These are phyloP conservation scores for Rhodomyrtus tomentosa DNA, from an alignment of 345 rosid genomes.

Conservation along the genomic window DNA sequence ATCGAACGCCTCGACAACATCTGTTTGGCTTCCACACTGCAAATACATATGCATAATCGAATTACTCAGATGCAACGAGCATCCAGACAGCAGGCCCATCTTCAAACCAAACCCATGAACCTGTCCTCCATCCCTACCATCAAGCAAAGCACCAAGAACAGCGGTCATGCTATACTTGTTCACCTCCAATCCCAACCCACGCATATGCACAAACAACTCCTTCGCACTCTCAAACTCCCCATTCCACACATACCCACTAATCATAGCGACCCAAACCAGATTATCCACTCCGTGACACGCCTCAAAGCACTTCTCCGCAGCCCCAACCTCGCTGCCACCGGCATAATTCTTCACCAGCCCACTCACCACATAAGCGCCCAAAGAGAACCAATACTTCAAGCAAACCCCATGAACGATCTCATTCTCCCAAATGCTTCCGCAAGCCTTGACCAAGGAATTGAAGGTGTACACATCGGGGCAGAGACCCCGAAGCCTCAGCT, in stretches of 20 bases:
- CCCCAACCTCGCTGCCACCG: constrained; percentile 14
- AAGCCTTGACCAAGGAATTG: constrained; percentile 23
- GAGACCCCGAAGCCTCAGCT: constrained; percentile 16
- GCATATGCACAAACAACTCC: constrained; percentile 14
- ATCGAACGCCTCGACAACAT: constrained; percentile 22
- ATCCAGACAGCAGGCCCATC: constrained; percentile 15
- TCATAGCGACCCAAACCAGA: constrained; percentile 21
- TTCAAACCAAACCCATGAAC: constrained; percentile 29
- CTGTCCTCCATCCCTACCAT: constrained; percentile 23
- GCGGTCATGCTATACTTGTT: constrained; percentile 31
- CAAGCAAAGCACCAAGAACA: constrained; percentile 17
- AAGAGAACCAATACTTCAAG: constrained; percentile 16
- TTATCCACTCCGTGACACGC: constrained; percentile 22
- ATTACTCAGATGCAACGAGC: constrained; percentile 23
- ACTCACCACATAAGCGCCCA: constrained; percentile 16
- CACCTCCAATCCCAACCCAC: constrained; percentile 17
- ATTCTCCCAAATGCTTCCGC: constrained; percentile 10
- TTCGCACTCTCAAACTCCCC: constrained; percentile 17
- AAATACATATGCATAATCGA: constrained; percentile 25
- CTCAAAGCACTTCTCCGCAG: constrained; percentile 28
- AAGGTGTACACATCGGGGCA: constrained; percentile 21
- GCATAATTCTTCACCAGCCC: constrained; percentile 33
- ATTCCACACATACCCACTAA: constrained; percentile 26
- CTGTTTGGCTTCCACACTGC: constrained; percentile 9
- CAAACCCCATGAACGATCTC: constrained; percentile 20